Conservation (phyloP, 2,329 filamentous ascomycete species). For the Endocalyx cinctus region DNA sequence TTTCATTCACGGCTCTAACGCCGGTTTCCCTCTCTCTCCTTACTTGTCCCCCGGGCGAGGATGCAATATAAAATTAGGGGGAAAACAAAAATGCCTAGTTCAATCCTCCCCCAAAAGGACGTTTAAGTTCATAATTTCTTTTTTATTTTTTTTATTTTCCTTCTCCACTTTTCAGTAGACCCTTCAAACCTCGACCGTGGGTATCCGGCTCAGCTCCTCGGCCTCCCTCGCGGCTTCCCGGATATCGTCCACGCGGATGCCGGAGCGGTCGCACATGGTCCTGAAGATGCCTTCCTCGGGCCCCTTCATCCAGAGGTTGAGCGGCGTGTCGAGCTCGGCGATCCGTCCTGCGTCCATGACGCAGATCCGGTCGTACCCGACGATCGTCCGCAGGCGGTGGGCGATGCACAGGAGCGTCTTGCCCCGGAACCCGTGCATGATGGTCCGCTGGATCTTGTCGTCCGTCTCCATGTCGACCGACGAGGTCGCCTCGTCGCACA, state of each 20-base stretch:
- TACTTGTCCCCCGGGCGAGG: too few relatives aligned
- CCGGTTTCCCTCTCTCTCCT: too few relatives aligned
- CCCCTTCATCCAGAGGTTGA: slow-evolving; percentile 64
- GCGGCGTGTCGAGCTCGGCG: slow-evolving; percentile 77
- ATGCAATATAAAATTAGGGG: too few relatives aligned
- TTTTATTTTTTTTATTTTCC: slow-evolving; percentile 1
- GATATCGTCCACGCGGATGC: slow-evolving; percentile 62
- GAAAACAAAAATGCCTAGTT: not conserved
- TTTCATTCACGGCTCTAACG: too few relatives aligned
- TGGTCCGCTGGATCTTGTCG: slow-evolving; percentile 88
- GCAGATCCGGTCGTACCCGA: slow-evolving; percentile 90
- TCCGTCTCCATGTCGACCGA: slow-evolving; percentile 96
- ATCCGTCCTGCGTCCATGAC: slow-evolving; percentile 92
- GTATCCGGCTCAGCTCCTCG: slow-evolving; percentile 10
- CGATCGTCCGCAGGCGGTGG: slow-evolving; percentile 85
- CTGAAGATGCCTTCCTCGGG: slow-evolving; percentile 70
- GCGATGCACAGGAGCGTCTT: slow-evolving; percentile 91
- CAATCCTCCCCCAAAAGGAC: not conserved
- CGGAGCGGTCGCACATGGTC: slow-evolving; percentile 83
- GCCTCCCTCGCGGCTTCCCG: slow-evolving; percentile 35
- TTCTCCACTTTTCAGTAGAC: too few relatives aligned
- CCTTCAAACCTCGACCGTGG: too few relatives aligned
- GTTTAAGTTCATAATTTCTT: slow-evolving; percentile 1
- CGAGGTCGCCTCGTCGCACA: slow-evolving; percentile 94
- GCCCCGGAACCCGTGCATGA: slow-evolving; percentile 77